A percentile compares a stretch with the other conserved stretches of the same genome.
These are phyloP conservation scores for Chrysochromulina parva DNA, from an alignment of 78 protist genomes.

Conservation along the genomic window DNA sequence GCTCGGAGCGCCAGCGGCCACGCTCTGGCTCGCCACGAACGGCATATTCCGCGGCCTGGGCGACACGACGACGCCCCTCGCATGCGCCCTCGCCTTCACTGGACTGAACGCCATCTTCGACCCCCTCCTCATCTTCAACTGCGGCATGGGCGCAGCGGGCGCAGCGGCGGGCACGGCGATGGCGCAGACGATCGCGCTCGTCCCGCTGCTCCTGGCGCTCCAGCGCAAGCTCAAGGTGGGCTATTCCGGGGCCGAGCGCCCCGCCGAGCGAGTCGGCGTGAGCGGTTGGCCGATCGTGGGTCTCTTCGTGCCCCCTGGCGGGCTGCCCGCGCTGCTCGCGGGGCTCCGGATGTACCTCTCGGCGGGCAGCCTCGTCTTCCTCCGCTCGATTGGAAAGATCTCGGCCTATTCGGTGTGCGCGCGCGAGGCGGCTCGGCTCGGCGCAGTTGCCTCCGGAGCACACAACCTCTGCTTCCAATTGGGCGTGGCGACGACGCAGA, in stretches of 20 bases:
- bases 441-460: conserved; percentile 11
- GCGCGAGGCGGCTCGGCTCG: conserved; percentile 14
- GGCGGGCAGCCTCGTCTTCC: neutral
- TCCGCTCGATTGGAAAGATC: conserved; percentile 27
- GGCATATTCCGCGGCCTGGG: conserved; percentile 37
- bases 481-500: conserved; percentile 27
- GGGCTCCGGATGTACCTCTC: neutral
- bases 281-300: too few species aligned
- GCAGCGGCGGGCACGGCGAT: conserved; percentile 23
- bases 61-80: conserved; percentile 24
- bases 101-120: neutral
- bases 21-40: conserved; percentile 11
- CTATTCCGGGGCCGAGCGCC: too few species aligned
- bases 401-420: neutral
- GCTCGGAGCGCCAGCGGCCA: conserved; percentile 18
- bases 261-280: too few species aligned
- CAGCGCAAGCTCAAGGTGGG: neutral
- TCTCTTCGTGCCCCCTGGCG: too few species aligned
- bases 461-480: conserved; percentile 17
- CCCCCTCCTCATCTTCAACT: conserved; percentile 5
- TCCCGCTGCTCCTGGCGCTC: neutral
- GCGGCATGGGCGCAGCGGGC: neutral
- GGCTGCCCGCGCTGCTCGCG: too few species aligned
- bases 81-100: conserved; percentile 1
- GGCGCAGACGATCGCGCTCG: neutral